Percentiles rank a stretch among this genome's conserved stretches.
Evolutionary conservation across 805 yeast species (phyloP).

Genomic region (Kluyveromyces siamensis): DNA sequence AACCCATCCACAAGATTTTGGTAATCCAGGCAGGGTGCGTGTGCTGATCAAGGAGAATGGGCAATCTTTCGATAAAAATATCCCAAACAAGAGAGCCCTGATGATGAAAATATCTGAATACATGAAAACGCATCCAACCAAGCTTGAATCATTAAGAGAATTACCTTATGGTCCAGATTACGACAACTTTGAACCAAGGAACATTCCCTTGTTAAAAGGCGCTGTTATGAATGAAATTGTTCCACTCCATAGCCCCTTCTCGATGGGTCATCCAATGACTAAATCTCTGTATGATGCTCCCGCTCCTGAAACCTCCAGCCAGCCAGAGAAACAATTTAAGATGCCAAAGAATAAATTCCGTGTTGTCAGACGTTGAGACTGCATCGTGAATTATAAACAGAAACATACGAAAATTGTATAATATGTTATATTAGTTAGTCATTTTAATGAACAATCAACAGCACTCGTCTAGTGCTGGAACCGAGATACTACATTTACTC

Average conservation of each 20-base stretch:
- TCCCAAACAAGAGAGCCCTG: conserved; percentile 55
- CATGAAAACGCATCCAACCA: conserved; percentile 60
- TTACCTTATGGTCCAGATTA: conserved; percentile 60
- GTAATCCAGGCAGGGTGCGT: conserved; percentile 94
- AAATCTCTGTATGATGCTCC: conserved; percentile 52
- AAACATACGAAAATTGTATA: background rate
- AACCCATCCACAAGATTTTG: conserved; percentile 92
- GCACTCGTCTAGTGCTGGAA: no score
- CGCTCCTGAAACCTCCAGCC: conserved; percentile 5
- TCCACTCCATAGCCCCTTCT: conserved; percentile 75
- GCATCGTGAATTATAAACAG: background rate
- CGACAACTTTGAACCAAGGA: conserved; percentile 43
- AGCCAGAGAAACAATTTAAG: conserved; percentile 20
- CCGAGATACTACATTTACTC: no score
- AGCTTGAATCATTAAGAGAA: conserved; percentile 50
- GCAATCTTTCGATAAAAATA: conserved; percentile 19
- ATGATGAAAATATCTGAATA: conserved; percentile 52
- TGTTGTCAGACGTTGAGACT: conserved; percentile 24
- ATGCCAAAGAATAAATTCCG: conserved; percentile 26
- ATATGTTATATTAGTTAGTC: background rate
- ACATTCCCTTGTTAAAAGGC: conserved; percentile 74
- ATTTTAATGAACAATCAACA: no score
- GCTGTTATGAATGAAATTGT: conserved; percentile 78
- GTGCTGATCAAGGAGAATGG: conserved; percentile 53
- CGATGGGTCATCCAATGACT: conserved; percentile 79